Base-by-base conservation (phyloP, 208 protist species). In the Crithidia expoeki region DNA sequence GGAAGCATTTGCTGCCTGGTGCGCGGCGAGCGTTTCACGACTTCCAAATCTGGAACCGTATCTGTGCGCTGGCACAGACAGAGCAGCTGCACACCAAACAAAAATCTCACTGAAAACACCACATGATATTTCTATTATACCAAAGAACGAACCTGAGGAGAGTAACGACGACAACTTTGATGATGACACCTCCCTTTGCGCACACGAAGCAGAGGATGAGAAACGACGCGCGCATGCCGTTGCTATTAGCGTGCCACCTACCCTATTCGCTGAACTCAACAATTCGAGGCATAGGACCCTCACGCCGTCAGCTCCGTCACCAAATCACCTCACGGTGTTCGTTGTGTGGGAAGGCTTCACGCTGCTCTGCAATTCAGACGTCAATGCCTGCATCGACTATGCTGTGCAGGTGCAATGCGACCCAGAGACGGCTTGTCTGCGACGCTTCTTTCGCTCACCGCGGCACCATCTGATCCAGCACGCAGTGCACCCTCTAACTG, bases 271-370 rank as follows among this genome's bases (percentile, higher is more conserved):
- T 1, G 40, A 5, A 14, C 7, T 14, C 10, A 14, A 14, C 38
- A 44, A 44, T 14, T 30, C 23, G 25, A 23, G 62, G 28, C 42
- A 34, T 21, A 23, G 4, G 14, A 23, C n/a, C n/a, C n/a, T n/a
- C n/a, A n/a, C n/a, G n/a, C n/a, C n/a, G n/a, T n/a, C n/a, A n/a
- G n/a, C 46, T 50, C 19, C 46, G 7, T 10, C 21, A 19, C 21
- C 4, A 2, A 14, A 36, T 21, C 1, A 9, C 1, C 4, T 63
- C n/a, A 56, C 25, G 55, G 34, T 77, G 38, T 85, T 76, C 40
- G 61, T 87, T 19, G 74, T 90, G 21, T 90, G 85, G 46, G 85
- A 90, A 47, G 85, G 85, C 16, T 82, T 87, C 53, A 55, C 78
- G 30, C 66, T 90, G 2, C 81, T 87, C 28, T 76, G 73, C 62